These are phyloP conservation scores for Populus davidiana DNA, from an alignment of 345 rosid species.

Conservation along the genomic window DNA sequence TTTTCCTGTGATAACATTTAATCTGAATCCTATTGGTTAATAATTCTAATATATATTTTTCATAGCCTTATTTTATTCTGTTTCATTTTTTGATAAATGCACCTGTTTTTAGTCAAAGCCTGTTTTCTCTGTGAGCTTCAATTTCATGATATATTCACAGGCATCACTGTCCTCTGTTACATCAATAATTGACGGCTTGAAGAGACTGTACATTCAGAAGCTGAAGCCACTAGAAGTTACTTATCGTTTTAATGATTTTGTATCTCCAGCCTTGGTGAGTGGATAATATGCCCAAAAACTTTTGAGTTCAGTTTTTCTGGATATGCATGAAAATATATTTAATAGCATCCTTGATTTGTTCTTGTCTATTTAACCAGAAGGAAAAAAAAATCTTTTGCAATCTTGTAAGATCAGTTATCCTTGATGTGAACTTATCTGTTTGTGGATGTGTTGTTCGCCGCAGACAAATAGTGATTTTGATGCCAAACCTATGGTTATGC, in stretches of 20 bases:
- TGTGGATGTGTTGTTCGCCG: slow-evolving; percentile 16
- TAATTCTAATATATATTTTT: not conserved
- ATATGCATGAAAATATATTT: slow-evolving; percentile 10
- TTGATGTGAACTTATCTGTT: slow-evolving; percentile 7
- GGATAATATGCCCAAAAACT: not conserved
- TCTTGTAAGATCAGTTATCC: not conserved
- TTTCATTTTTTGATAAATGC: not conserved
- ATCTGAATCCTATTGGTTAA: not conserved
- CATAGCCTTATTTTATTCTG: not conserved
- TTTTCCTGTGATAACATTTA: not conserved
- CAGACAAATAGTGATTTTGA: slow-evolving; percentile 91
- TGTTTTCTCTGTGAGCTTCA: not conserved
- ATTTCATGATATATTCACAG: slow-evolving; percentile 32
- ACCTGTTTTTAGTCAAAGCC: not conserved
- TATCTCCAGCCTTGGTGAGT: slow-evolving; percentile 80
- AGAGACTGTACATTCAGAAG: slow-evolving; percentile 82
- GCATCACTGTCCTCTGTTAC: slow-evolving; percentile 78
- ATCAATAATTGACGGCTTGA: slow-evolving; percentile 86
- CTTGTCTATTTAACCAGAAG: no score
- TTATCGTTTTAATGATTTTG: slow-evolving; percentile 89
- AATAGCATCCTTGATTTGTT: not conserved
- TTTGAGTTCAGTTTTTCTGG: slow-evolving; percentile 7
- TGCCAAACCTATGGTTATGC: slow-evolving; percentile 98
- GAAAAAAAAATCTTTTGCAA: not conserved
- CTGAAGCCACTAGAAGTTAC: slow-evolving; percentile 87